Evolutionary conservation across 805 yeast species (phyloP).

Genomic region (Saccharomyces eubayanus): DNA sequence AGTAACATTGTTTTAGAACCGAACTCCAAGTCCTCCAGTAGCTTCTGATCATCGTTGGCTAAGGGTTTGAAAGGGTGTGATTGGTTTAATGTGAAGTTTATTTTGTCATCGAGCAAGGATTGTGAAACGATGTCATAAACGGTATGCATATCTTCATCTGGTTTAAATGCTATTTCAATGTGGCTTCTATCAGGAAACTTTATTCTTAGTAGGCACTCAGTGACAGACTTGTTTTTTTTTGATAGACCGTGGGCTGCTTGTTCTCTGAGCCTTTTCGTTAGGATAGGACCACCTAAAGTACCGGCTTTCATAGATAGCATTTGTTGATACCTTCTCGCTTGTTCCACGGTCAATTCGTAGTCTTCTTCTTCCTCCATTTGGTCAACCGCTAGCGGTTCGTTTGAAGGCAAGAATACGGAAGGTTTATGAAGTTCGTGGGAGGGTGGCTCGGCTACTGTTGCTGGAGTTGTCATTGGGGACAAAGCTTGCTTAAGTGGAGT

Average conservation of each 20-base stretch:
- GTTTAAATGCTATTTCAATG: slow-evolving; percentile 42
- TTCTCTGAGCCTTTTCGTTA: slow-evolving; percentile 37
- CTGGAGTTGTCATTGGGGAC: neutral
- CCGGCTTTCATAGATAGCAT: slow-evolving; percentile 38
- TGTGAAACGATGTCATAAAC: slow-evolving; percentile 27
- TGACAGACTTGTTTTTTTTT: slow-evolving; percentile 13
- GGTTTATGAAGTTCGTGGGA: slow-evolving; percentile 13
- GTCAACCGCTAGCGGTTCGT: slow-evolving; percentile 5
- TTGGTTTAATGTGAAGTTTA: slow-evolving; percentile 34
- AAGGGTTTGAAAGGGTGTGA: slow-evolving; percentile 42
- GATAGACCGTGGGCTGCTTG: slow-evolving; percentile 23
- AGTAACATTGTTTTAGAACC: slow-evolving; percentile 40
- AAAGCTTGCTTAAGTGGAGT: neutral
- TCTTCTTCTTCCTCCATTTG: slow-evolving; percentile 31
- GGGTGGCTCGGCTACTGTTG: neutral
- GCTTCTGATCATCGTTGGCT: slow-evolving; percentile 20
- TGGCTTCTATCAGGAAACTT: slow-evolving; percentile 50
- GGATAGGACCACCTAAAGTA: slow-evolving; percentile 32
- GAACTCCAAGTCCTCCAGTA: slow-evolving; percentile 36
- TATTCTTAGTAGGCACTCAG: slow-evolving; percentile 39
- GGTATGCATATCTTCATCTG: slow-evolving; percentile 33
- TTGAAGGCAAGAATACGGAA: slow-evolving; percentile 18
- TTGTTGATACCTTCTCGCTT: slow-evolving; percentile 46
- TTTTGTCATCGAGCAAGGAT: slow-evolving; percentile 24
- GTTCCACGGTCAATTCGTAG: slow-evolving; percentile 42